Evolutionary conservation across 768 basidiomycete species (phyloP).

Genomic region (Rhizopogon sp.): DNA sequence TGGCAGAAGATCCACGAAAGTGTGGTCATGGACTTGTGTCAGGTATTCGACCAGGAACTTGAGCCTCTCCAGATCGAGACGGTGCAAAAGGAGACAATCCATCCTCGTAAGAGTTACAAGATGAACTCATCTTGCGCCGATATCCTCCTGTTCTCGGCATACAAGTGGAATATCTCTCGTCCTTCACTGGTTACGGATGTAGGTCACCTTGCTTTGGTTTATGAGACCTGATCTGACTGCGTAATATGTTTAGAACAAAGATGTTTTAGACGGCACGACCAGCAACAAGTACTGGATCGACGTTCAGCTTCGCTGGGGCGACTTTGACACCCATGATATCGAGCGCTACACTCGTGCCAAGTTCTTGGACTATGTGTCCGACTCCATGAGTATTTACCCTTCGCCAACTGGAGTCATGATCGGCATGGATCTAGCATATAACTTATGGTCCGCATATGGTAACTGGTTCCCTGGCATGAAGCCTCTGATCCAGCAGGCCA

Average conservation of each 20-base stretch:
- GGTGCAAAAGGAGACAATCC: slow-evolving; percentile 99
- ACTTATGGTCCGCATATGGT: slow-evolving; percentile 97
- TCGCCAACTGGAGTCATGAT: slow-evolving; percentile 99
- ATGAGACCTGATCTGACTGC: slow-evolving; percentile 5
- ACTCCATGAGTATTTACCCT: slow-evolving; percentile 98
- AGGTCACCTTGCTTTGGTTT: slow-evolving; percentile 20
- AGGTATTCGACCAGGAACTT: slow-evolving; percentile 98
- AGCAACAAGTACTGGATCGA: slow-evolving; percentile 99
- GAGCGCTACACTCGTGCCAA: slow-evolving; percentile 98
- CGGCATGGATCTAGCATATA: slow-evolving; percentile 97
- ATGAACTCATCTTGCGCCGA: slow-evolving; percentile 99
- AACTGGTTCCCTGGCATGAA: slow-evolving; percentile 99
- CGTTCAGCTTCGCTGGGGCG: slow-evolving; percentile 93
- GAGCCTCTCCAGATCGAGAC: slow-evolving; percentile 99
- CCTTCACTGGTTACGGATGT: slow-evolving; percentile 95
- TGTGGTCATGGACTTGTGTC: slow-evolving; percentile 94
- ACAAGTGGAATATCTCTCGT: slow-evolving; percentile 97
- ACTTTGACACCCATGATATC: slow-evolving; percentile 98
- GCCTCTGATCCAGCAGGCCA: slow-evolving; percentile 95
- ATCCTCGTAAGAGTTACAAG: slow-evolving; percentile 99
- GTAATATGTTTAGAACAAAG: slow-evolving; percentile 60
- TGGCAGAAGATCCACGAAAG: slow-evolving; percentile 99
- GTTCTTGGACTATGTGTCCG: slow-evolving; percentile 97
- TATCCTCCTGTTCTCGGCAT: slow-evolving; percentile 93
- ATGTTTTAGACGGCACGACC: slow-evolving; percentile 95